Base-by-base conservation (phyloP, 2,329 filamentous ascomycete genomes). In the Cordyceps cateniannulata region DNA sequence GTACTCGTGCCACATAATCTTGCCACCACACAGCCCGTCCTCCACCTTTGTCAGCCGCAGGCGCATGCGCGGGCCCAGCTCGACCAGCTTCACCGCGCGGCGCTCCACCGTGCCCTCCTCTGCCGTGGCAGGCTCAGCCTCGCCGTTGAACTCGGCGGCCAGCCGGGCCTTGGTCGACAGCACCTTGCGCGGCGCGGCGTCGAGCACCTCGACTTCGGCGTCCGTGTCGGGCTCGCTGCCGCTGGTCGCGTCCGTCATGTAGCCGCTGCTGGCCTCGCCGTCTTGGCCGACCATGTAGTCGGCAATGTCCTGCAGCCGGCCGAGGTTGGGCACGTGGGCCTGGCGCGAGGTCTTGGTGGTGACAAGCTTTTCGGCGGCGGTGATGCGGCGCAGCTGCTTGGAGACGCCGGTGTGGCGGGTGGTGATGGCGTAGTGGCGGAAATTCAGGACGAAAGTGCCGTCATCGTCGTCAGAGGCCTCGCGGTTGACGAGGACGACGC, bases 1-100 rank as follows among this genome's bases (percentile, higher is more conserved):
- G 71, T 91, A 96, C 71, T 97, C 92, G 73, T 99, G 95, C 95
- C 95, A 99, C 89, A 99, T 90, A 61, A 96, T 84, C 72, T 91
- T 95, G 54, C 95, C 95, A 27, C 84, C 83, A 69, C 92, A 97
- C 7, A 98, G 76, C 1, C 93, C 95, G 68, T 99, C 95, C 71
- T 99, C 95, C 5, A 99, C 93, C 77, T 99, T 99, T 60, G 91
- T 93, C 75, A 99, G 79, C 35, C 93, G 86, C 45, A 99, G 77
- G 63, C 85, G 88, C 89, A 99, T 88, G 59, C 95, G 85, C 1
- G 95, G 95, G 0, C 95, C 95, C 0, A 99, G 78, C 75, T 99
- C 95, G 3, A 96, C 87, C 7, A 99, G 80, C 72, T 96, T 97
- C 24, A 99, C 90, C 0, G 90, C 93, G 49, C 91, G 85, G 67